Conservation (phyloP, 2,329 filamentous ascomycete species). For the Pochonia chlamydosporia region DNA sequence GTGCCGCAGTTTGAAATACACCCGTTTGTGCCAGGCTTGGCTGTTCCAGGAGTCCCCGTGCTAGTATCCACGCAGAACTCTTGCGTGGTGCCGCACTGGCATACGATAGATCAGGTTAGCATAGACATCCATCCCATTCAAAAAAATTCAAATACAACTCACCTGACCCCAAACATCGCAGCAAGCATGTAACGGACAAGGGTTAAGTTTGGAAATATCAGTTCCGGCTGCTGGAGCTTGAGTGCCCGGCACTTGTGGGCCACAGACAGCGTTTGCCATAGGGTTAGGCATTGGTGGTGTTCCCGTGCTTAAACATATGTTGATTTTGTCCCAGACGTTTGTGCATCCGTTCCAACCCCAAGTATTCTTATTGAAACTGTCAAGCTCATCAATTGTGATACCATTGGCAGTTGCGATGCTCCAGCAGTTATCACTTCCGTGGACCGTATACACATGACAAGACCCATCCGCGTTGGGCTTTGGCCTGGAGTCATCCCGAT, state of each 20-base stretch:
- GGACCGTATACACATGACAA: constrained; percentile 20
- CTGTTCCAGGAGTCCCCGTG: constrained; percentile 15
- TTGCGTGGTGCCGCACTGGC: constrained; percentile 35
- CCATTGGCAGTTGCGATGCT: constrained; percentile 14
- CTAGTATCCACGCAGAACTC: constrained; percentile 34
- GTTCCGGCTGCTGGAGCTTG: constrained; percentile 22
- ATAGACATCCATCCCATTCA: too few species aligned
- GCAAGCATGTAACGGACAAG: constrained; percentile 38
- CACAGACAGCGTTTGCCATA: constrained; percentile 26
- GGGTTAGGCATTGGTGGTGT: constrained; percentile 19
- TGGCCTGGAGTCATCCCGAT: constrained; percentile 15
- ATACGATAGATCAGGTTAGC: too few species aligned
- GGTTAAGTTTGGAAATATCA: constrained; percentile 34
- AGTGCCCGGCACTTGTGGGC: constrained; percentile 37
- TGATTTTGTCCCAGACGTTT: neutral
- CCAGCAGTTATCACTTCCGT: constrained; percentile 20
- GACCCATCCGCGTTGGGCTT: constrained; percentile 21
- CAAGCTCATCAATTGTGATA: neutral
- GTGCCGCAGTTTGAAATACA: constrained; percentile 27
- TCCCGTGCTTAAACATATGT: neutral
- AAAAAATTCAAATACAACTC: too few species aligned
- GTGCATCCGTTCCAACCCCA: neutral
- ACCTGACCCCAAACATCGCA: constrained; percentile 38
- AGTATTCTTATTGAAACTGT: neutral
- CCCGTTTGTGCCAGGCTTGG: constrained; percentile 20